Conservation (phyloP, 306 rosid genomes). For the Hippophae rhamnoides region DNA sequence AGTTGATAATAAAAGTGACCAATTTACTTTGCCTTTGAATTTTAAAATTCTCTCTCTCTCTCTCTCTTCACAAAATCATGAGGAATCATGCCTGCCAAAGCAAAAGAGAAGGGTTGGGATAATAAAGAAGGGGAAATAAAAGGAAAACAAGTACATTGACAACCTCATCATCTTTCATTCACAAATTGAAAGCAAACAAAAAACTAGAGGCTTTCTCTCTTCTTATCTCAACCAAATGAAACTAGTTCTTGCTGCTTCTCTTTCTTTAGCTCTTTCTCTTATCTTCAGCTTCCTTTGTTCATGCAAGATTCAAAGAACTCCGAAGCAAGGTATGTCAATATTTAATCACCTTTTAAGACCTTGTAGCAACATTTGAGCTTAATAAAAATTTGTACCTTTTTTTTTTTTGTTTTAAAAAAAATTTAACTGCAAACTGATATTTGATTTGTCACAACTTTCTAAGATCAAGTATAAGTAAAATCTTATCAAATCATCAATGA, state of each 20-base stretch:
- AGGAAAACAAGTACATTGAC: conserved; percentile 46
- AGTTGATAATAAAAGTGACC: conserved; percentile 29
- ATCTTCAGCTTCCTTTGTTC: conserved; percentile 45
- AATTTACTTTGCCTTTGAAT: conserved; percentile 49
- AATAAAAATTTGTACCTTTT: too few species aligned
- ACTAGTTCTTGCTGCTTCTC: conserved; percentile 26
- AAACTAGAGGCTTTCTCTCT: conserved; percentile 17
- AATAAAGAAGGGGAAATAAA: conserved; percentile 48
- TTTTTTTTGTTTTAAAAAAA: too few species aligned
- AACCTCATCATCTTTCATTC: conserved; percentile 28
- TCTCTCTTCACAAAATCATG: conserved; percentile 18
- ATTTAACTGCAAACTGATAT: too few species aligned
- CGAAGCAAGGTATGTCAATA: conserved; percentile 51
- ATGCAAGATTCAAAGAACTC: conserved; percentile 82
- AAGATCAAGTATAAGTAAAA: too few species aligned
- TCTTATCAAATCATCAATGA: too few species aligned
- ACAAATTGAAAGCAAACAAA: conserved; percentile 14
- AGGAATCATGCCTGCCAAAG: conserved; percentile 61
- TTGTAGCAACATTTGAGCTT: too few species aligned
- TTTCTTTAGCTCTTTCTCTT: conserved; percentile 35
- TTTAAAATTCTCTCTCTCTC: conserved; percentile 17
- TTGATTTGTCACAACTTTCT: too few species aligned
- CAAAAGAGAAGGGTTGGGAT: conserved; percentile 33
- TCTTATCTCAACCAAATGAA: conserved; percentile 50
- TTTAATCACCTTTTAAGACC: too few species aligned